Conservation (phyloP, 331 rosid genomes). For the Cydonia oblonga region DNA sequence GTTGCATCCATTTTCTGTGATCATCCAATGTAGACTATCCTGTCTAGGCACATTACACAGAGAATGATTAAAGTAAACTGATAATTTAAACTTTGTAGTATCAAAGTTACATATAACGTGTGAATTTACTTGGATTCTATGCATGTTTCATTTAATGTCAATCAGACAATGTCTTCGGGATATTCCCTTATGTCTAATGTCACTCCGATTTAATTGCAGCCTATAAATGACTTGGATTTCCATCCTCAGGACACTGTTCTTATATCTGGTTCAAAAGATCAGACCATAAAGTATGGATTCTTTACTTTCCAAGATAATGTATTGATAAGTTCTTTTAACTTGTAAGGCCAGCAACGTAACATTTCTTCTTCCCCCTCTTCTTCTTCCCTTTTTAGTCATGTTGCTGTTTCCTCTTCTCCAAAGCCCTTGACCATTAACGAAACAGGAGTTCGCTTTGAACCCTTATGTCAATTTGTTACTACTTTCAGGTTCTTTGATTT, state of each 20-base stretch:
- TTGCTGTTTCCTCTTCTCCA: not conserved
- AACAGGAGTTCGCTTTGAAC: not conserved
- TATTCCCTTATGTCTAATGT: conserved; percentile 6
- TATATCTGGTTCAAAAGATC: conserved; percentile 85
- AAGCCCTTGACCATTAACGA: not conserved
- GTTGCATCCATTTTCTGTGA: no score
- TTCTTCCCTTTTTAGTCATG: not conserved
- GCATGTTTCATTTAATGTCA: no score
- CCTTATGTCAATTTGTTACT: not conserved
- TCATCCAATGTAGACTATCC: no score
- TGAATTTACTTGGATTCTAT: no score
- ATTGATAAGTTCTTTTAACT: not conserved
- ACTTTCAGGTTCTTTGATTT: conserved; percentile 72
- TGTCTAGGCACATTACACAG: not conserved
- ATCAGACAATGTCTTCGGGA: not conserved
- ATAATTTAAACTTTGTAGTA: not conserved
- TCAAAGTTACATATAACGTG: not conserved
- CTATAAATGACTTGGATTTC: conserved; percentile 83
- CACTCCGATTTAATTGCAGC: conserved; percentile 48
- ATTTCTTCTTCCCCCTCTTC: not conserved
- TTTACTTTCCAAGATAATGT: not conserved
- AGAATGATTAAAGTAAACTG: not conserved
- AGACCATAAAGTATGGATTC: conserved; percentile 63
- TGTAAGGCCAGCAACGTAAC: not conserved
- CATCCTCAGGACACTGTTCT: conserved; percentile 78